Conservation (phyloP, 2,329 filamentous ascomycete species). For the Atkinsonella hypoxylon region DNA sequence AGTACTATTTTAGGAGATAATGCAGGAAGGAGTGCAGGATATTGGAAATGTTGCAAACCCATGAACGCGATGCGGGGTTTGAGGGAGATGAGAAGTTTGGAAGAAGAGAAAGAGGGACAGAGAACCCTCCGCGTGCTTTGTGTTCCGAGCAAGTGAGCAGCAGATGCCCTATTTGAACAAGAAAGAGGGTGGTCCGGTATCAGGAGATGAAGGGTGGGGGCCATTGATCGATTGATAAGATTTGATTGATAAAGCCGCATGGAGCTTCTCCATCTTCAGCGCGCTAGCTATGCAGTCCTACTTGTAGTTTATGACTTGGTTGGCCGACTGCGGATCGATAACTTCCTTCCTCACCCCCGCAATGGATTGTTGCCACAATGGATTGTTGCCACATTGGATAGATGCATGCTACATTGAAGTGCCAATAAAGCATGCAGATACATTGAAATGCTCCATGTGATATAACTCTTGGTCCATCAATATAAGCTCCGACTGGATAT, state of each 20-base stretch:
- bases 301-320: background rate
- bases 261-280: background rate
- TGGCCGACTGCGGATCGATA: background rate
- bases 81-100: background rate
- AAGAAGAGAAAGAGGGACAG: background rate
- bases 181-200: slow-evolving; percentile 18
- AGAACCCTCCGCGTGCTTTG: background rate
- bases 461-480: too few relatives aligned
- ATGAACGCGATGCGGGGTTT: background rate
- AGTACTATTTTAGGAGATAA: background rate
- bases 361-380: too few relatives aligned
- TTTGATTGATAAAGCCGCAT: slow-evolving; percentile 29
- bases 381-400: too few relatives aligned
- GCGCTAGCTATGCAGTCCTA: background rate
- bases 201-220: slow-evolving; percentile 19
- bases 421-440: too few relatives aligned
- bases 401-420: too few relatives aligned
- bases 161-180: slow-evolving; percentile 6
- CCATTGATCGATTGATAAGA: slow-evolving; percentile 36
- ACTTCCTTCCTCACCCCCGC: background rate
- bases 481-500: too few relatives aligned
- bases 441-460: too few relatives aligned
- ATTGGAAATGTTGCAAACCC: background rate
- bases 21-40: background rate
- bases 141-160: slow-evolving; percentile 5